Conservation (phyloP, 495 filamentous ascomycete genomes). For the Parathielavia appendiculata region DNA sequence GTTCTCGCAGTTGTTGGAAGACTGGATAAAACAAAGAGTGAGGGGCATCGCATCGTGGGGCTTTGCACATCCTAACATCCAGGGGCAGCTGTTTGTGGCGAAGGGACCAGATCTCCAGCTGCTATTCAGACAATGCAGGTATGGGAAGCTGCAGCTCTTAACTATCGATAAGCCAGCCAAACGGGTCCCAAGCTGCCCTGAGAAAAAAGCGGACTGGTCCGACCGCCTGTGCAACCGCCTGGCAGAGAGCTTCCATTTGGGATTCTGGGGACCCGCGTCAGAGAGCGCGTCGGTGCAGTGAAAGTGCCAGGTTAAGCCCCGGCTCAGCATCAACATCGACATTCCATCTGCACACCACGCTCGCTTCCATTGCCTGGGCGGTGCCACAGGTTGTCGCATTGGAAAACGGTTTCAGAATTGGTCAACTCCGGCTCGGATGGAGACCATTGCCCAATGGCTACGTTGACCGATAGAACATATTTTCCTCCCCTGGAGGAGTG, state of each 20-base stretch:
- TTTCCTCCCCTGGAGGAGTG: constrained; percentile 46
- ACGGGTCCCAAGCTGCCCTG: constrained; percentile 9
- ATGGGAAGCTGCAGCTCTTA: constrained; percentile 8
- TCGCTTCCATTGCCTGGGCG: constrained; percentile 8
- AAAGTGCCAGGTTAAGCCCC: background rate
- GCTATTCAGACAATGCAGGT: background rate
- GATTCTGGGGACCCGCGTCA: constrained; percentile 16
- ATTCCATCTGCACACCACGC: constrained; percentile 3
- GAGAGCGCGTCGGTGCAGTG: constrained; percentile 11
- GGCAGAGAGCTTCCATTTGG: constrained; percentile 3
- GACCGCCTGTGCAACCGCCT: constrained; percentile 11
- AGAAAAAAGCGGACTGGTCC: constrained; percentile 14
- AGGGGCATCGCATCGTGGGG: no score
- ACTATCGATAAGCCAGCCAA: constrained; percentile 18
- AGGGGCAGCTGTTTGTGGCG: no score
- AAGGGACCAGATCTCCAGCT: background rate
- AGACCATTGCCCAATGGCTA: constrained; percentile 63
- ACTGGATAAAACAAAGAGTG: no score
- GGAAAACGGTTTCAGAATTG: constrained; percentile 3
- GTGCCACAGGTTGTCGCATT: constrained; percentile 8
- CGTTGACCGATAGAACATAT: constrained; percentile 44
- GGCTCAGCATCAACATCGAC: background rate
- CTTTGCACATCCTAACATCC: no score
- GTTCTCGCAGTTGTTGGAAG: no score
- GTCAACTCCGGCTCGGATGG: constrained; percentile 26